These are phyloP conservation scores for Sonneratia caseolaris DNA, from an alignment of 345 rosid species.

Conservation along the genomic window DNA sequence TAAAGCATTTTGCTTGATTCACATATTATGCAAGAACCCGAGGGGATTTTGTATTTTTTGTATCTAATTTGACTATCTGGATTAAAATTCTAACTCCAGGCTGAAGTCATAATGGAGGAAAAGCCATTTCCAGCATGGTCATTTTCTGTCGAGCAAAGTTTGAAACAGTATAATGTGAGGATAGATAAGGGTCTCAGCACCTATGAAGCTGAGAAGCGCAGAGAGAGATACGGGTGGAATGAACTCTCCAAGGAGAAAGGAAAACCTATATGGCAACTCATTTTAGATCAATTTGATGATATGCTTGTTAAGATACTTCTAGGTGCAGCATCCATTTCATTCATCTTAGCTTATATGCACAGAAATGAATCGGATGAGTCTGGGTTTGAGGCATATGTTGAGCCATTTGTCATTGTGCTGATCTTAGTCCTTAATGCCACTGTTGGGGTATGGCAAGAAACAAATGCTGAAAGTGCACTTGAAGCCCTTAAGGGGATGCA, in stretches of 20 bases:
- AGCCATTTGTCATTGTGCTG: conserved; percentile 77
- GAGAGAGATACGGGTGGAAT: conserved; percentile 60
- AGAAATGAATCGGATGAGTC: conserved; percentile 38
- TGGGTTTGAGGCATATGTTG: conserved; percentile 68
- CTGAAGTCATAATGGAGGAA: conserved; percentile 43
- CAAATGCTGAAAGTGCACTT: conserved; percentile 82
- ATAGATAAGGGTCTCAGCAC: conserved; percentile 54
- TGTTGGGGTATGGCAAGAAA: conserved; percentile 98
- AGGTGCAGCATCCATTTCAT: conserved; percentile 76
- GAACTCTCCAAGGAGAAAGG: conserved; percentile 86
- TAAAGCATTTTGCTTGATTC: background rate
- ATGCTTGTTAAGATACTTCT: conserved; percentile 83
- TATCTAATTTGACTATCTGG: background rate
- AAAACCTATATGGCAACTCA: conserved; percentile 67
- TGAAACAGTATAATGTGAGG: conserved; percentile 56
- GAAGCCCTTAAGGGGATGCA: conserved; percentile 94
- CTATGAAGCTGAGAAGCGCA: conserved; percentile 58
- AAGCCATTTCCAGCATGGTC: conserved; percentile 71
- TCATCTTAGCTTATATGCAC: conserved; percentile 64
- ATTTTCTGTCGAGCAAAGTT: conserved; percentile 66
- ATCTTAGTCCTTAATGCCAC: conserved; percentile 68
- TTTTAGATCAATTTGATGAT: conserved; percentile 80
- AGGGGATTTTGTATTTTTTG: background rate
- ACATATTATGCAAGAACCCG: background rate
- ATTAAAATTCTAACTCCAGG: background rate